These are phyloP conservation scores for Chlamydomonas applanata DNA, from an alignment of 139 green algal species.

Conservation along the genomic window DNA sequence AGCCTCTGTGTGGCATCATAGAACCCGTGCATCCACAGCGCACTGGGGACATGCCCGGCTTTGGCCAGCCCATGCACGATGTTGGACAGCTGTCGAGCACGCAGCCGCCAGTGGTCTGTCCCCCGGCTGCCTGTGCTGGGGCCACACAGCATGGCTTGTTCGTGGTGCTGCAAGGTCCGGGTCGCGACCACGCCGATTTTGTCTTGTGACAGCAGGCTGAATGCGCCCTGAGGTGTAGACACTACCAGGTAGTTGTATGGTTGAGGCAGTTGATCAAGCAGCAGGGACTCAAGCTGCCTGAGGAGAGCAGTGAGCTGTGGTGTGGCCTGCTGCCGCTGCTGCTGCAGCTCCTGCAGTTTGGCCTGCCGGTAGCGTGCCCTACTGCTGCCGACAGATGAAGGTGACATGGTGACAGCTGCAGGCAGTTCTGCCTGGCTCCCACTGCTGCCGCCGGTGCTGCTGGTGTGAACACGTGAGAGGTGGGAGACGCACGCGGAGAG, in stretches of 20 bases:
- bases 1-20: neutral
- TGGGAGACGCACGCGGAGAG: neutral
- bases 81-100: neutral
- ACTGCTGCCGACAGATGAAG: too few relatives aligned
- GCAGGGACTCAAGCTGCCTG: neutral
- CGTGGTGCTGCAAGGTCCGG: too few relatives aligned
- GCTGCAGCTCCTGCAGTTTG: neutral
- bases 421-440: neutral
- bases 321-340: neutral
- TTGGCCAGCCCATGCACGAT: conserved; percentile 7
- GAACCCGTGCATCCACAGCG: neutral
- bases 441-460: neutral
- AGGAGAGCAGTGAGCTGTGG: neutral
- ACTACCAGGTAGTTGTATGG: neutral
- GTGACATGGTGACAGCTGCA: neutral
- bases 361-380: neutral
- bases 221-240: neutral
- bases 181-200: too few relatives aligned
- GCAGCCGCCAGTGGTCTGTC: neutral
- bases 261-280: neutral
- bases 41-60: neutral
- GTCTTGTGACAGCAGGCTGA: too few relatives aligned
- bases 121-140: too few relatives aligned
- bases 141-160: too few relatives aligned
- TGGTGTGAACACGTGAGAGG: neutral